A percentile compares a stretch with the other conserved stretches of the same genome.
These are phyloP conservation scores for Cydonia oblonga DNA, from an alignment of 331 rosid species.

Conservation along the genomic window DNA sequence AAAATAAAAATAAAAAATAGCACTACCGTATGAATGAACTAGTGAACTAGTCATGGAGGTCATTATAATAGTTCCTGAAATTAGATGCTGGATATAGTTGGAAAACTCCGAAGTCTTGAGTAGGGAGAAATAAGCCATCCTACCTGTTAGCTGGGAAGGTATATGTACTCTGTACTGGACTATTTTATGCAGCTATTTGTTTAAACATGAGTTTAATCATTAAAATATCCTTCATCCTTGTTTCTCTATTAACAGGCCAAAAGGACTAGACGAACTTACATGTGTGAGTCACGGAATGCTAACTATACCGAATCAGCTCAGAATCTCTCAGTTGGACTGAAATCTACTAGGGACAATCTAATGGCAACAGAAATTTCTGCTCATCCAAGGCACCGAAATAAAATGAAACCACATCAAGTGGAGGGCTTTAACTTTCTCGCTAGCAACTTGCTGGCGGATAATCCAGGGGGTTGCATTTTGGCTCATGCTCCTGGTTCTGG, in stretches of 20 bases:
- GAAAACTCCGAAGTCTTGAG: neutral
- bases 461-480: conserved; percentile 90
- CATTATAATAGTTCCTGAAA: neutral
- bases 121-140: neutral
- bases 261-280: conserved; percentile 45
- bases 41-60: neutral
- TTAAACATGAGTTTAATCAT: neutral
- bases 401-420: conserved; percentile 79
- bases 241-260: conserved; percentile 33
- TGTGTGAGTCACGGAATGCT: conserved; percentile 34
- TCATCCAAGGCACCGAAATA: conserved; percentile 68
- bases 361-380: conserved; percentile 38
- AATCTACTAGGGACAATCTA: conserved; percentile 32
- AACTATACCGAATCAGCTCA: conserved; percentile 26
- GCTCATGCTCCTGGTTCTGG: conserved; percentile 99
- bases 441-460: conserved; percentile 55
- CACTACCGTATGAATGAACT: neutral
- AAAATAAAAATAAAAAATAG: too few relatives aligned
- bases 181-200: neutral
- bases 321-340: conserved; percentile 22
- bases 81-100: neutral
- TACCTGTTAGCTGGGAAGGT: neutral
- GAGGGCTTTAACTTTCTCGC: conserved; percentile 87
- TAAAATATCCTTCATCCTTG: neutral
- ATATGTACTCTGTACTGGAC: neutral